Evolutionary conservation across 306 rosid genomes (phyloP).

Genomic region (Neltuma alba): DNA sequence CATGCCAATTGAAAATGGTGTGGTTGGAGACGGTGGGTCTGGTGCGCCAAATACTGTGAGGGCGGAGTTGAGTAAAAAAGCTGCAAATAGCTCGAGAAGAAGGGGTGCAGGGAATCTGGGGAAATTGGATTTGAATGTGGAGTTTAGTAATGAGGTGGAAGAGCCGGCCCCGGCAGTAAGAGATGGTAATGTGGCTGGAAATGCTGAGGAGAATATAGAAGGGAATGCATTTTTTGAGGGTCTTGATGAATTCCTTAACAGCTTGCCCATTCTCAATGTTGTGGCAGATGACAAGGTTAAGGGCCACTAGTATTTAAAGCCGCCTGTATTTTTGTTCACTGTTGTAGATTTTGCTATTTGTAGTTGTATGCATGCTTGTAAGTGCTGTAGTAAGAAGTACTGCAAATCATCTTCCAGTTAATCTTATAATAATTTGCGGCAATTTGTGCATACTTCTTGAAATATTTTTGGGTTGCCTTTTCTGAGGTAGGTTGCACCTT

Average conservation of each 20-base stretch:
- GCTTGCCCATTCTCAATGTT: constrained; percentile 88
- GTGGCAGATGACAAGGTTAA: constrained; percentile 87
- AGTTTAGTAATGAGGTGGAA: constrained; percentile 92
- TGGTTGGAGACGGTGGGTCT: constrained; percentile 20
- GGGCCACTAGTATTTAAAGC: constrained; percentile 57
- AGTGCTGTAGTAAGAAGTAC: constrained; percentile 23
- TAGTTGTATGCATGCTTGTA: constrained; percentile 27
- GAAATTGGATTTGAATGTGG: constrained; percentile 94
- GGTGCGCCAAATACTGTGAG: constrained; percentile 29
- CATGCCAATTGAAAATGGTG: constrained; percentile 48
- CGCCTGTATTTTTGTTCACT: constrained; percentile 25
- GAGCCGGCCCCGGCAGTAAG: constrained; percentile 51
- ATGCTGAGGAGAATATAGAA: constrained; percentile 82
- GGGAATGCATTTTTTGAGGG: constrained; percentile 93
- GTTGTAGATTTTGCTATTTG: constrained; percentile 49
- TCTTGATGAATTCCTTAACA: constrained; percentile 89
- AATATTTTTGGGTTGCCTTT: not conserved
- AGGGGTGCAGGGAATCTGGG: constrained; percentile 73
- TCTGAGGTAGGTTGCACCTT: constrained; percentile 25
- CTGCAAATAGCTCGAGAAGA: constrained; percentile 48
- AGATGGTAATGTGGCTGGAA: constrained; percentile 55
- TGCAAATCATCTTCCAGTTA: constrained; percentile 33
- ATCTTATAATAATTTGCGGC: constrained; percentile 39
- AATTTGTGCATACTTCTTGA: constrained; percentile 31
- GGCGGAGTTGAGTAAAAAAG: constrained; percentile 58